Evolutionary conservation across 2,329 filamentous ascomycete genomes (phyloP).

Genomic region (Fusarium protoensiforme): DNA sequence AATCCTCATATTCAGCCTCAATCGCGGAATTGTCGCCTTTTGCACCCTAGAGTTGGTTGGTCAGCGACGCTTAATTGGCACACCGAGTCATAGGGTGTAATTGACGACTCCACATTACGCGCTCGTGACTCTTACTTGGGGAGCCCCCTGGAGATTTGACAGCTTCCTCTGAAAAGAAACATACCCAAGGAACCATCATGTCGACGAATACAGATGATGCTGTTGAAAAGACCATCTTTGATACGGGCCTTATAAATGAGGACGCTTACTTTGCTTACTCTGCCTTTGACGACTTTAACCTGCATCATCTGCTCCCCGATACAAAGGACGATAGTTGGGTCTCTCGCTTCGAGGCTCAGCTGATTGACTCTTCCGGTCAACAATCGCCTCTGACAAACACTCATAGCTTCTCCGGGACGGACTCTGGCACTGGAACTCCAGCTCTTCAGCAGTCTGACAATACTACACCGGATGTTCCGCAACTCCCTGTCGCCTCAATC

Average conservation of each 20-base stretch:
- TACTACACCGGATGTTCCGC: not conserved
- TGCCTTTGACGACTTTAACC: not conserved
- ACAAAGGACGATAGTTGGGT: constrained; percentile 8
- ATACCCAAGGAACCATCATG: not conserved
- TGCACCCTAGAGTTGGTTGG: not conserved
- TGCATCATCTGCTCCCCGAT: constrained; percentile 1
- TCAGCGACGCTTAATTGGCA: not conserved
- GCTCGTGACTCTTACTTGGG: constrained; percentile 1
- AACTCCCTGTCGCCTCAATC: not conserved
- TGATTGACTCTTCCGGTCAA: constrained; percentile 1
- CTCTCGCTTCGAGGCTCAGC: constrained; percentile 1
- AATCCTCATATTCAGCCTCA: not conserved
- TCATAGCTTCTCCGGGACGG: not conserved
- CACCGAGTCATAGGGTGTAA: not conserved
- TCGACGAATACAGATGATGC: not conserved
- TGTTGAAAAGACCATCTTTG: not conserved
- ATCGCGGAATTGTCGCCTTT: not conserved
- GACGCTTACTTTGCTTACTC: not conserved
- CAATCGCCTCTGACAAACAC: constrained; percentile 5
- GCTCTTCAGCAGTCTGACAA: not conserved
- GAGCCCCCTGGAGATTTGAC: not conserved
- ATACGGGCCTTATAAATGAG: not conserved
- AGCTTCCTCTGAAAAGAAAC: not conserved
- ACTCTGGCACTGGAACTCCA: not conserved
- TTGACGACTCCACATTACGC: not conserved